Evolutionary conservation across 768 basidiomycete species (phyloP).

Genomic region (Tulasnella sp.): DNA sequence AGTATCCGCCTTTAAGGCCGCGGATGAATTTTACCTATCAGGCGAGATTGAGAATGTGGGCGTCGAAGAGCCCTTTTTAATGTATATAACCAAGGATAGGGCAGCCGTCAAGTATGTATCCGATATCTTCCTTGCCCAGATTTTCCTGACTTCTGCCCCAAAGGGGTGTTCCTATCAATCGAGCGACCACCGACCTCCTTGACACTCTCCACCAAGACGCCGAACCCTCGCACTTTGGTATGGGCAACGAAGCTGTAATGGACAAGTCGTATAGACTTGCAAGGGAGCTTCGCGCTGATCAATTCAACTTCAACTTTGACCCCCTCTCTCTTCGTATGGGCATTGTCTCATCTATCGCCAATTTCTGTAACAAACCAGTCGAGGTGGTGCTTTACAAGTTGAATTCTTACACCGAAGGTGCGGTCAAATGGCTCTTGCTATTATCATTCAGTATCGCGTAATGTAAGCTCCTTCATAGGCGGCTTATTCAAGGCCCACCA

Average conservation of each 20-base stretch:
- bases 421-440: neutral
- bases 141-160: no score
- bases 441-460: no score
- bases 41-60: no score
- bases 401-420: neutral
- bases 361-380: neutral
- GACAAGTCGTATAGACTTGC: neutral
- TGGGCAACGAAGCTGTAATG: neutral
- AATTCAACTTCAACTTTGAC: neutral
- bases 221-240: neutral
- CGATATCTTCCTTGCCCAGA: no score
- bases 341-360: neutral
- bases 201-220: neutral
- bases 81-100: no score
- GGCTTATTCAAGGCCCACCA: conserved; percentile 41
- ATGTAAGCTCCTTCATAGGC: conserved; percentile 19
- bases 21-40: no score
- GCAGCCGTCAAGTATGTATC: no score
- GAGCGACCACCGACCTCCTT: neutral
- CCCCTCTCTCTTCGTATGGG: neutral
- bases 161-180: neutral
- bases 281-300: neutral
- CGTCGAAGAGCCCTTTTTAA: no score
- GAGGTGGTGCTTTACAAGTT: conserved; percentile 12
- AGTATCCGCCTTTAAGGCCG: no score